Percentiles rank a stretch among this genome's conserved stretches.
phyloP scores from a whole-genome alignment of 768 basidiomycete genomes.

The Cystobasidium tubakii region DNA sequence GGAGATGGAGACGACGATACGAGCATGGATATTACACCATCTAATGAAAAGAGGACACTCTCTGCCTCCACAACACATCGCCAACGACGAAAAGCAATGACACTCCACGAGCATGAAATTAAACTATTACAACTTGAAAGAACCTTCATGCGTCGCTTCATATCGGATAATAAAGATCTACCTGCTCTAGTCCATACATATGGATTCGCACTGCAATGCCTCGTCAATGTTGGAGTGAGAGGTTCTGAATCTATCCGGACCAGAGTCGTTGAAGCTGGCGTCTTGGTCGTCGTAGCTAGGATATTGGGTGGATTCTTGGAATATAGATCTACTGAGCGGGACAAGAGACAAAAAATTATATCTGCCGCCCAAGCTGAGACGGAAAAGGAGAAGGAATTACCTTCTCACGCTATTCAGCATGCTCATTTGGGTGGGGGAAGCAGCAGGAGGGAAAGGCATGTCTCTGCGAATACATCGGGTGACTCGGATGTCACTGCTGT shows the following conservation, averaged over 20 bases:
- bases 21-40: not conserved
- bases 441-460: not conserved
- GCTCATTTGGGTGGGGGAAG: not conserved
- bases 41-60: not conserved
- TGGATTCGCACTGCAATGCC: conserved; percentile 88
- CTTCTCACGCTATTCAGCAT: not conserved
- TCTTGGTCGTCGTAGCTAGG: conserved; percentile 84
- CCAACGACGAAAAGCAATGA: not conserved
- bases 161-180: conserved; percentile 20
- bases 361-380: not conserved
- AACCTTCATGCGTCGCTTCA: not conserved
- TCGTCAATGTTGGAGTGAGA: conserved; percentile 92
- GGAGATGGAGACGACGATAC: not conserved
- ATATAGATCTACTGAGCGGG: conserved; percentile 54
- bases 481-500: not conserved
- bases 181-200: conserved; percentile 61
- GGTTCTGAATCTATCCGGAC: conserved; percentile 87
- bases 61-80: not conserved
- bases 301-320: conserved; percentile 89
- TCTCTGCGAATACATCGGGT: not conserved
- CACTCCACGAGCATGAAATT: not conserved
- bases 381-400: not conserved
- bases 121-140: not conserved
- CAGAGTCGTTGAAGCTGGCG: conserved; percentile 88
- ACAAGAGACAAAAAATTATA: not conserved